These are phyloP conservation scores for Wickerhamiella musiphila DNA, from an alignment of 805 yeast species.

Conservation along the genomic window DNA sequence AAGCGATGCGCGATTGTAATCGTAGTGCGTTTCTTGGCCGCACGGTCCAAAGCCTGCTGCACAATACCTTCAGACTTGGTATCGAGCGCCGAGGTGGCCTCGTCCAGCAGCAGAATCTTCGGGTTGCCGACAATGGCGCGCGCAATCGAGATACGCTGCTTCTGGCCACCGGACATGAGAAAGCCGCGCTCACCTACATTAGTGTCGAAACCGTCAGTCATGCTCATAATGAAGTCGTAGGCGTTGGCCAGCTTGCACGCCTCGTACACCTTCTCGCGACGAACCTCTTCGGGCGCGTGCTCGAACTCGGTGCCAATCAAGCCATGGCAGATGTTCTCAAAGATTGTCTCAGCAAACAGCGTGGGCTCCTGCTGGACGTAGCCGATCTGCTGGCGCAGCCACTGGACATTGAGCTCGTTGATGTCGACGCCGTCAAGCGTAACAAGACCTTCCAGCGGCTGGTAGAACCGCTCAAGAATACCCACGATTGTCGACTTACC, in stretches of 20 bases:
- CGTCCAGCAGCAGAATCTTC: conserved; percentile 40
- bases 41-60: conserved; percentile 25
- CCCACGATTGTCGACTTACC: conserved; percentile 87
- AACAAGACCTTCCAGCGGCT: conserved; percentile 55
- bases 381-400: conserved; percentile 61
- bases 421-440: conserved; percentile 75
- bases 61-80: conserved; percentile 28
- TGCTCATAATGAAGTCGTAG: conserved; percentile 28
- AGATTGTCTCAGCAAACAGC: conserved; percentile 69
- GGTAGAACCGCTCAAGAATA: conserved; percentile 76
- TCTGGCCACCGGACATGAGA: conserved; percentile 51
- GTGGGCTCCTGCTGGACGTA: conserved; percentile 96
- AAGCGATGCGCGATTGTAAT: conserved; percentile 43
- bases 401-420: conserved; percentile 48
- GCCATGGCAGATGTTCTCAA: conserved; percentile 81
- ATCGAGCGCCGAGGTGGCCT: conserved; percentile 46
- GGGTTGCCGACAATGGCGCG: conserved; percentile 52
- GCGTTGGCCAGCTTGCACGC: conserved; percentile 26
- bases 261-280: conserved; percentile 22
- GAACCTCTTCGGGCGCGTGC: conserved; percentile 22
- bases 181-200: conserved; percentile 45
- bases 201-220: conserved; percentile 74
- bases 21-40: conserved; percentile 27
- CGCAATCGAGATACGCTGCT: conserved; percentile 56
- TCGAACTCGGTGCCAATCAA: conserved; percentile 57